Evolutionary conservation across 768 basidiomycete genomes (phyloP), one percentile per base, ranked within the genome.

Genomic region (Tulasnella sp.): DNA sequence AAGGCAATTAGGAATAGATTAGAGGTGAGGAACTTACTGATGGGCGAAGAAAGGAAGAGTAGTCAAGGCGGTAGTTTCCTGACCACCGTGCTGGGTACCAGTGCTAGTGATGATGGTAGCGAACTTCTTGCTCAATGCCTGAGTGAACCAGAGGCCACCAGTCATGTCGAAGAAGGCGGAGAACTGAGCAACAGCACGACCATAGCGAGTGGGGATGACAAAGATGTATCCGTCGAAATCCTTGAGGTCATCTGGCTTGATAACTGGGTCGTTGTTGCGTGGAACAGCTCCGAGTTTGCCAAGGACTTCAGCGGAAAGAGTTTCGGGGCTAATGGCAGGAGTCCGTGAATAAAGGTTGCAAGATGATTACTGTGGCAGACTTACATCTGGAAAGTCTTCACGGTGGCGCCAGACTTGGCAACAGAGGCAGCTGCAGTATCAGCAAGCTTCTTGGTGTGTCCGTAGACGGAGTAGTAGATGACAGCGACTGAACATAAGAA

Each of bases 1-100:
- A 25, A 5, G 22, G 27, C 8, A 29, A 22, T 35, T n/a, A n/a
- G n/a, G n/a, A 33, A 19, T 25, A 29, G 5, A 12, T 28, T 28
- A 22, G 1, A 35, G 34, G 12, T 32, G 31, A 40, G n/a, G 1
- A 13, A 41, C 48, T 24, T 28, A 51, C 48, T 51, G 48, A 19
- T 51, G 48, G 3, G 48, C 33, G 37, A 51, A 42, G 48, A 51
- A 51, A 28, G 48, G 48, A 13, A 44, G 25, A 16, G 54, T 66
- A 46, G 68, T 68, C 37, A 67, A 56, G 25, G 60, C 61, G 50
- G 68, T 69, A n/a, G 65, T 62, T 60, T 62, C 60, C 45, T 65
- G 64, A 31, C 67, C 67, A 51, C 66, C 64, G 57, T 67, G 65
- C 56, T 67, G 67, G 16, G 61, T 57, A 0, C 62, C 67, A 13